A percentile compares a stretch with the other conserved stretches of the same genome.
Conservation (phyloP, 768 basidiomycete genomes). For the Lentinus brumalis region DNA sequence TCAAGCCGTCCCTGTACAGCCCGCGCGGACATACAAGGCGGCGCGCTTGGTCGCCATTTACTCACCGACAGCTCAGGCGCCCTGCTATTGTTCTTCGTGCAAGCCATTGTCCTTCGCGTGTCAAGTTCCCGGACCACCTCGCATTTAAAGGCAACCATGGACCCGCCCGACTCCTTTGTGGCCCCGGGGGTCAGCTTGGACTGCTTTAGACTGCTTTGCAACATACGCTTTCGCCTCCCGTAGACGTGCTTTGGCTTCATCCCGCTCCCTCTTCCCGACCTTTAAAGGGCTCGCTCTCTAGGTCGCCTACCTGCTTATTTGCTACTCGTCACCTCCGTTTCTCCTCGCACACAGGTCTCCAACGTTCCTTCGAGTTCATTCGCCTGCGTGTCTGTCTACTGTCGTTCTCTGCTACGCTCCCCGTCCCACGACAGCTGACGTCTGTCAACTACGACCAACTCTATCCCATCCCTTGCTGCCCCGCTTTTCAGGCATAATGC, state of each 20-base stretch:
- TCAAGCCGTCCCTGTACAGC: neutral
- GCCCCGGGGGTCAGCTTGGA: conserved; percentile 24
- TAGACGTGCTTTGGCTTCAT: conserved; percentile 9
- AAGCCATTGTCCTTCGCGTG: conserved; percentile 17
- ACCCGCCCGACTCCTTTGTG: conserved; percentile 9
- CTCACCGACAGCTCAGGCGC: conserved; percentile 8
- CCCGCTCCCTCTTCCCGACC: neutral
- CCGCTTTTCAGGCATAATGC: neutral
- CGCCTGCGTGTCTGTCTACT: conserved; percentile 1
- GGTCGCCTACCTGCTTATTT: conserved; percentile 3
- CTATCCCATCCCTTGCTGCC: conserved; percentile 1
- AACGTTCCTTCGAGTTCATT: conserved; percentile 4
- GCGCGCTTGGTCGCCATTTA: conserved; percentile 9
- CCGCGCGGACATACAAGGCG: neutral
- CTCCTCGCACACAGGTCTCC: neutral
- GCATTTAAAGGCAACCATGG: conserved; percentile 12
- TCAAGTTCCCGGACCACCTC: conserved; percentile 2
- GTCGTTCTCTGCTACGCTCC: conserved; percentile 8
- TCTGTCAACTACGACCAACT: neutral
- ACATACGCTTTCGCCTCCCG: conserved; percentile 2
- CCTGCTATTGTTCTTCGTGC: conserved; percentile 18
- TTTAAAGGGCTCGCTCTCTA: conserved; percentile 4
- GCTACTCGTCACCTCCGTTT: neutral
- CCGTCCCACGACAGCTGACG: conserved; percentile 5
- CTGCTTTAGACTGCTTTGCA: conserved; percentile 20